Base-by-base conservation (phyloP, 306 rosid species). In the Prunus salicina region DNA sequence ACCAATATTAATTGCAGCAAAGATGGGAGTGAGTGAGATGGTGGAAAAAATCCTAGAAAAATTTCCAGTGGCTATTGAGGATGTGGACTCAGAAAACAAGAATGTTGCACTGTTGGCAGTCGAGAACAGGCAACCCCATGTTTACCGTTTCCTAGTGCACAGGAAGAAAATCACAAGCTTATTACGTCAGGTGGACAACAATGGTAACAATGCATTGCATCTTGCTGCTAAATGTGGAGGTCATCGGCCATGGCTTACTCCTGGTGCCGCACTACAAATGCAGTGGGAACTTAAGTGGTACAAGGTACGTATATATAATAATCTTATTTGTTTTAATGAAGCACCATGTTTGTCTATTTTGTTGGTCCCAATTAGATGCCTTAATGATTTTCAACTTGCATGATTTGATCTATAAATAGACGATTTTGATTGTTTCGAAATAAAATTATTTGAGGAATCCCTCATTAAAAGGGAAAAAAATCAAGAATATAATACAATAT, bases 261-360 rank as follows among this genome's bases (percentile, higher is more conserved):
- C 93, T 0, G 93, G 91, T 0, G 87, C 83, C 4, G 92, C 91
- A 1, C 58, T 90, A 57, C 92, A 88, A 79, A 86, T 90, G 90
- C 87, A 89, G 55, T 86, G 91, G 89, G 94, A 89, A 84, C 70
- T 84, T 61, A 89, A 84, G 74, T 88, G 96, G 96, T 86, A 77
- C 61, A 47, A 78, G 84, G 96, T 89, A 73, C 13, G 58, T 12
- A 32, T 32, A 34, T 34, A 34, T 34, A 34, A 6, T 5, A 34
- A 6, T 34, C 38, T 30, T 30, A 30, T 30, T 30, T 30, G 32
- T 30, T 30, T 30, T 30, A 30, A 30, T 30, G 32, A 30, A 30
- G 32, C 4, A 30, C 32, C 32, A 3, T 30, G 32, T 30, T 30
- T 30, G 4, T 30, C 0, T 30, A 30, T 28, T n/a, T 43, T 2